phyloP scores from a whole-genome alignment of 1,139 yeast genomes.

The Wickerhamomyces sp. region DNA sequence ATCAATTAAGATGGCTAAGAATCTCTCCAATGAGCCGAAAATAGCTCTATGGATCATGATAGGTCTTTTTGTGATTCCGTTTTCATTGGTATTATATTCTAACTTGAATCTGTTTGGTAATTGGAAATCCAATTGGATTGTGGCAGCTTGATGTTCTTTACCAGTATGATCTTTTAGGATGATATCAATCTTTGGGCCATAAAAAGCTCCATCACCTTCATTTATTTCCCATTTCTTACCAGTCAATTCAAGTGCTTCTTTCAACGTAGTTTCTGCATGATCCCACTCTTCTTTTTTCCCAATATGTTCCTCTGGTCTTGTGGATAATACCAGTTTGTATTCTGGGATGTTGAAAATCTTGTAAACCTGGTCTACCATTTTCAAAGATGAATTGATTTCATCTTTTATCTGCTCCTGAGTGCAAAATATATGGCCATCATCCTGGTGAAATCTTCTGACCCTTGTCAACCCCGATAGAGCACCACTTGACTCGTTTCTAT shows the following conservation, averaged over 20 bases:
- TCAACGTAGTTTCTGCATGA: slow-evolving; percentile 71
- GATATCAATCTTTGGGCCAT: slow-evolving; percentile 94
- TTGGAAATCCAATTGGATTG: slow-evolving; percentile 94
- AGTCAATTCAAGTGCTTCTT: slow-evolving; percentile 55
- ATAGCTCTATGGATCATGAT: slow-evolving; percentile 95
- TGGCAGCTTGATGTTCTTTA: slow-evolving; percentile 91
- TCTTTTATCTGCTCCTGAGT: slow-evolving; percentile 71
- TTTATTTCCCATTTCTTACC: slow-evolving; percentile 69
- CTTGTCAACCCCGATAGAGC: slow-evolving; percentile 92
- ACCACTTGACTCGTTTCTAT: slow-evolving; percentile 93
- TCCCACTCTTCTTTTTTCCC: slow-evolving; percentile 87
- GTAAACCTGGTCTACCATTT: slow-evolving; percentile 74
- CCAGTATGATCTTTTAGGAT: slow-evolving; percentile 77
- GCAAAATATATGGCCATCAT: slow-evolving; percentile 97
- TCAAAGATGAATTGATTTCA: slow-evolving; percentile 73
- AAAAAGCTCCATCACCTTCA: slow-evolving; percentile 96
- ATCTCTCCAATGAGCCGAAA: slow-evolving; percentile 90
- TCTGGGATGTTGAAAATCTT: slow-evolving; percentile 64
- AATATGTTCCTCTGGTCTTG: slow-evolving; percentile 80
- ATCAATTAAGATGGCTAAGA: slow-evolving; percentile 85
- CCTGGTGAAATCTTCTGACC: slow-evolving; percentile 96
- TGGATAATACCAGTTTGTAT: slow-evolving; percentile 74
- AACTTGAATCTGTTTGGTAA: slow-evolving; percentile 82
- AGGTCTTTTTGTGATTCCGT: slow-evolving; percentile 54
- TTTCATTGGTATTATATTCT: slow-evolving; percentile 52